Evolutionary conservation across 805 yeast genomes (phyloP).

Genomic region (Debaryomyces maramus): DNA sequence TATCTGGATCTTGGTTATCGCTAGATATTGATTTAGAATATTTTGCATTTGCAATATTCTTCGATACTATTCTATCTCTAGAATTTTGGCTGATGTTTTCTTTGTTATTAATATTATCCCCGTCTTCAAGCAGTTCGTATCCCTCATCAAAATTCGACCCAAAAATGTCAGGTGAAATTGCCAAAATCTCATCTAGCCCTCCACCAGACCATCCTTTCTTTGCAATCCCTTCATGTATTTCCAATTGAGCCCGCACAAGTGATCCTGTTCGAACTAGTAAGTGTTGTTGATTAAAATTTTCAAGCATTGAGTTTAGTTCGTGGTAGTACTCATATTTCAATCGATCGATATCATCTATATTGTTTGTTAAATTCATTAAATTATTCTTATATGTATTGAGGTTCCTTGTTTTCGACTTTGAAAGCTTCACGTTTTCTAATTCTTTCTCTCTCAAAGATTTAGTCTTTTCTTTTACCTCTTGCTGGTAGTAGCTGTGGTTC

Average conservation of each 20-base stretch:
- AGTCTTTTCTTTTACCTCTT: conserved; percentile 53
- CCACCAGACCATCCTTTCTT: conserved; percentile 87
- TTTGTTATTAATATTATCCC: not conserved
- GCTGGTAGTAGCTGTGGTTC: conserved; percentile 56
- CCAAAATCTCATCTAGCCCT: conserved; percentile 70
- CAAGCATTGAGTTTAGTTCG: conserved; percentile 59
- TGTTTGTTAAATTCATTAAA: conserved; percentile 64
- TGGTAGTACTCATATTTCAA: conserved; percentile 75
- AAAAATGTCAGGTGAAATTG: conserved; percentile 58
- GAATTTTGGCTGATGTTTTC: too few species aligned
- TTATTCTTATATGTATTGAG: conserved; percentile 67
- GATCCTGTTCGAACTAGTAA: conserved; percentile 59
- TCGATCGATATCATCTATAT: conserved; percentile 76
- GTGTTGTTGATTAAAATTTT: conserved; percentile 52
- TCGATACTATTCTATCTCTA: too few species aligned
- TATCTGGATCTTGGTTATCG: not conserved
- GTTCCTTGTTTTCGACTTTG: conserved; percentile 63
- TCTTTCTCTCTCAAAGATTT: conserved; percentile 59
- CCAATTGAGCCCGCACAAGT: conserved; percentile 75
- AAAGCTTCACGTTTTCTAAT: conserved; percentile 54
- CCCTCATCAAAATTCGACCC: conserved; percentile 7
- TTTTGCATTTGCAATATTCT: too few species aligned
- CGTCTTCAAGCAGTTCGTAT: not conserved
- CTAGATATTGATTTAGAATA: not conserved
- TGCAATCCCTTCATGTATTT: conserved; percentile 77